These are phyloP conservation scores for Gremmenia infestans DNA, from an alignment of 2,329 filamentous ascomycete species.

Conservation along the genomic window DNA sequence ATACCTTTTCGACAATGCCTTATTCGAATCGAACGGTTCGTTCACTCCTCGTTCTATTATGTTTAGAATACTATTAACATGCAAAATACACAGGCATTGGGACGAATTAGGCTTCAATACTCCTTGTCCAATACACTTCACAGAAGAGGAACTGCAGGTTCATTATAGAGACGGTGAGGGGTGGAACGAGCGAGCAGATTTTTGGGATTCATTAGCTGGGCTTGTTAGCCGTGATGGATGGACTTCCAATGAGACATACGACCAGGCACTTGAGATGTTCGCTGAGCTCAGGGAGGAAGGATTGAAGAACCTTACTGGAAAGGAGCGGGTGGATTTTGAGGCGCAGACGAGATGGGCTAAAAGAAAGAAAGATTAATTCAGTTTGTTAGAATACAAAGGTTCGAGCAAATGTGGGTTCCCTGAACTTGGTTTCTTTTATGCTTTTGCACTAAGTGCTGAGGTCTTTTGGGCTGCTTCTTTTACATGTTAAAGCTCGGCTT, in stretches of 20 bases:
- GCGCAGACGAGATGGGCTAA: slow-evolving; percentile 29
- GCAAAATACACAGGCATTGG: slow-evolving; percentile 24
- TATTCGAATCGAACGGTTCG: slow-evolving; percentile 30
- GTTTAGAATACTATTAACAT: slow-evolving; percentile 13
- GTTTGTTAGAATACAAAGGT: too few relatives aligned
- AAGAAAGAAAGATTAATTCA: slow-evolving; percentile 5
- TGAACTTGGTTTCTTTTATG: too few relatives aligned
- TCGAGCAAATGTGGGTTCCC: too few relatives aligned
- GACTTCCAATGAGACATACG: slow-evolving; percentile 33
- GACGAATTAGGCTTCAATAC: slow-evolving; percentile 24
- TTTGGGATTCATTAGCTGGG: slow-evolving; percentile 33
- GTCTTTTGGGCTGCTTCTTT: too few relatives aligned
- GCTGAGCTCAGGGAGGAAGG: slow-evolving; percentile 31
- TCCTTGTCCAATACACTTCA: slow-evolving; percentile 27
- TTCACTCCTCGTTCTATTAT: slow-evolving; percentile 9
- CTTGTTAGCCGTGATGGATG: slow-evolving; percentile 36
- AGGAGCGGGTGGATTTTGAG: slow-evolving; percentile 32
- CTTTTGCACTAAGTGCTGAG: too few relatives aligned
- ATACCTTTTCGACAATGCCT: slow-evolving; percentile 30
- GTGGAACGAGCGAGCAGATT: slow-evolving; percentile 25
- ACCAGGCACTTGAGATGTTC: slow-evolving; percentile 34
- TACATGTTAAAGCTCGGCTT: too few relatives aligned
- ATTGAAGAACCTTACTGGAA: slow-evolving; percentile 28
- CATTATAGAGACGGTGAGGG: slow-evolving; percentile 21
- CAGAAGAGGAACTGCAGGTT: slow-evolving; percentile 12